Conservation (phyloP, 78 protist species). For the Planoprotostelium fungivorum region DNA sequence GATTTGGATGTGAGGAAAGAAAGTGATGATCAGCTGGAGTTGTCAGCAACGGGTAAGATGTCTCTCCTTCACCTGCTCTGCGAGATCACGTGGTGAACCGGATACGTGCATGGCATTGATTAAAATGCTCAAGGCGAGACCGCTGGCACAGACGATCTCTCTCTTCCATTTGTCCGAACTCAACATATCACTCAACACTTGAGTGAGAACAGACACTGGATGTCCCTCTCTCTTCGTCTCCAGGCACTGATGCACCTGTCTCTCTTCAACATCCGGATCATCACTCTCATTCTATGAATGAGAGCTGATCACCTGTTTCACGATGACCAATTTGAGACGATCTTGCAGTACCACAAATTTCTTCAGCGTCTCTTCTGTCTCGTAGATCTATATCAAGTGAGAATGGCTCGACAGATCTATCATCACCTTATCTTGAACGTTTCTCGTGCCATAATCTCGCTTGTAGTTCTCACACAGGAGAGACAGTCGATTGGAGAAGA, state of each 20-base stretch:
- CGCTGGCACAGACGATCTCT: neutral
- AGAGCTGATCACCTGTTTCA: too few relatives aligned
- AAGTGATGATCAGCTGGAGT: too few relatives aligned
- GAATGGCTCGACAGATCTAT: neutral
- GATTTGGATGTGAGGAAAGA: too few relatives aligned
- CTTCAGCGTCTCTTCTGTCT: neutral
- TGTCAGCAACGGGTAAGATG: too few relatives aligned
- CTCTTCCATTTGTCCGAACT: neutral
- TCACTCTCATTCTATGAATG: too few relatives aligned
- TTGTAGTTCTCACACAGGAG: neutral
- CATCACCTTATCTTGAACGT: neutral
- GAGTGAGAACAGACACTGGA: neutral
- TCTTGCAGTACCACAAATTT: neutral
- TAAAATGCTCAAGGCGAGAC: neutral
- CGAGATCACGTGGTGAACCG: too few relatives aligned
- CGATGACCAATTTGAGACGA: too few relatives aligned
- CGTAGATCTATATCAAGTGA: neutral
- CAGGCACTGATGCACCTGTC: neutral
- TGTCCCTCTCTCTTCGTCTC: neutral
- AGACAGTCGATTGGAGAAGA: neutral
- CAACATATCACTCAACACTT: neutral
- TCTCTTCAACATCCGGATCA: neutral
- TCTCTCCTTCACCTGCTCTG: too few relatives aligned
- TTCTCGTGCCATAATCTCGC: neutral
- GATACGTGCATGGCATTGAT: too few relatives aligned